phyloP scores from a whole-genome alignment of 371 early-diverging fungal genomes.

The Apophysomyces elegans region DNA sequence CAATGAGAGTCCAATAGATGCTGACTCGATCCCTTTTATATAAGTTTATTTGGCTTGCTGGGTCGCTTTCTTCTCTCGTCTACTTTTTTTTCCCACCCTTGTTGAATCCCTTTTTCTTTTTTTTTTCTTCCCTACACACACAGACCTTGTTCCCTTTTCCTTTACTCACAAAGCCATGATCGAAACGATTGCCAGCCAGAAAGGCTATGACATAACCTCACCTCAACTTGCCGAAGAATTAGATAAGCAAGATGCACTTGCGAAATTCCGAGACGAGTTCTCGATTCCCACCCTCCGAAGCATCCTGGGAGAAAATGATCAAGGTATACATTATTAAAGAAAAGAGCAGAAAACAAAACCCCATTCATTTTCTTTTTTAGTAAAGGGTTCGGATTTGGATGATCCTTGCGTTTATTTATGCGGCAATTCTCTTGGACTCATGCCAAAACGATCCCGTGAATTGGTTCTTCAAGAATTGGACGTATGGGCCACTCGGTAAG shows the following conservation, averaged over 20 bases:
- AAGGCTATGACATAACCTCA: conserved; percentile 13
- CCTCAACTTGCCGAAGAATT: conserved; percentile 58
- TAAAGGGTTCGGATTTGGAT: conserved; percentile 33
- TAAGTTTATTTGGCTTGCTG: no score
- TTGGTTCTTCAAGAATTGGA: conserved; percentile 88
- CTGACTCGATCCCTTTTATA: no score
- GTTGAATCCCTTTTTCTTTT: neutral
- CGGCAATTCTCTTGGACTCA: conserved; percentile 93
- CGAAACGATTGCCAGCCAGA: neutral
- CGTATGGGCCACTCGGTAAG: conserved; percentile 79
- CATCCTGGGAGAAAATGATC: conserved; percentile 27
- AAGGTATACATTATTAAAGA: no score
- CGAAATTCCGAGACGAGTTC: conserved; percentile 67
- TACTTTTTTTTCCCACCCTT: neutral
- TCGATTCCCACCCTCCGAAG: conserved; percentile 62
- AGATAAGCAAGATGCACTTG: conserved; percentile 65
- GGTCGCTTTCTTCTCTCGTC: no score
- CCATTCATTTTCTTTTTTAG: conserved; percentile 4
- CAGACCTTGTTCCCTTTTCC: neutral
- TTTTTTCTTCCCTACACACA: neutral
- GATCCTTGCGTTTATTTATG: conserved; percentile 79
- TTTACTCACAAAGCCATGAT: neutral
- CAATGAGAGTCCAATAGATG: no score
- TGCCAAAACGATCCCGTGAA: conserved; percentile 72
- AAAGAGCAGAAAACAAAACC: no score